Percentiles rank a stretch among this genome's conserved stretches.
Evolutionary conservation across 306 rosid genomes (phyloP).

Genomic region (Fragaria nilgerrensis): DNA sequence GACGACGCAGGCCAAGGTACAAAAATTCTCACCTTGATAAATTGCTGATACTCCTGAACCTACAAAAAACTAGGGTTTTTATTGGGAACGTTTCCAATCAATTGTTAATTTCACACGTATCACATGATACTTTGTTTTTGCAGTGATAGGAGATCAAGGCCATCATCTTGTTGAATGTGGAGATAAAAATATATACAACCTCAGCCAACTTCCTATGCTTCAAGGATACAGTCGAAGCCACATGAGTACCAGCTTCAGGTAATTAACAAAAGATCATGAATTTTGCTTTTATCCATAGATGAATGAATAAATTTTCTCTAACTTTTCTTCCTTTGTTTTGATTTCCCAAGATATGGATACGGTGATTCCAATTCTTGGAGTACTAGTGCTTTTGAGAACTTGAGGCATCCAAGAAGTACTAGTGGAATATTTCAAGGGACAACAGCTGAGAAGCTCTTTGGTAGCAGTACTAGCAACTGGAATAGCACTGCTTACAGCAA

Average conservation of each 20-base stretch:
- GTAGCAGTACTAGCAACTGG: conserved; percentile 12
- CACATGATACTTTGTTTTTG: conserved; percentile 17
- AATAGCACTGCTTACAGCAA: not conserved
- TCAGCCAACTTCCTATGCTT: conserved; percentile 87
- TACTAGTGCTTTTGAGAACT: conserved; percentile 38
- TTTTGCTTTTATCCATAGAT: not conserved
- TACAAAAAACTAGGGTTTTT: conserved; percentile 23
- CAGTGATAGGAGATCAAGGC: conserved; percentile 56
- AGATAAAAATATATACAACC: conserved; percentile 69
- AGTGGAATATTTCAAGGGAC: conserved; percentile 34
- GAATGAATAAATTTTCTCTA: not conserved
- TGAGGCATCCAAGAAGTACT: conserved; percentile 31
- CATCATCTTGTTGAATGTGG: conserved; percentile 57
- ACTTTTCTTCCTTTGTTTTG: not conserved
- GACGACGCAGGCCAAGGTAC: conserved; percentile 70
- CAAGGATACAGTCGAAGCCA: conserved; percentile 64
- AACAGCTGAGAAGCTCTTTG: conserved; percentile 31
- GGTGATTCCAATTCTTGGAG: conserved; percentile 44
- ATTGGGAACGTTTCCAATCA: not conserved
- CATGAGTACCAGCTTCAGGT: conserved; percentile 45
- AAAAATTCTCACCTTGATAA: not conserved
- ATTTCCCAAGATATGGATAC: conserved; percentile 35
- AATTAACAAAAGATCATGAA: not conserved
- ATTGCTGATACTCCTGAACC: not conserved
- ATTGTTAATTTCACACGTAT: not conserved